Percentiles rank a stretch among this genome's conserved stretches.
phyloP scores from a whole-genome alignment of 371 early-diverging fungal genomes.

The Entomophthora muscae region DNA sequence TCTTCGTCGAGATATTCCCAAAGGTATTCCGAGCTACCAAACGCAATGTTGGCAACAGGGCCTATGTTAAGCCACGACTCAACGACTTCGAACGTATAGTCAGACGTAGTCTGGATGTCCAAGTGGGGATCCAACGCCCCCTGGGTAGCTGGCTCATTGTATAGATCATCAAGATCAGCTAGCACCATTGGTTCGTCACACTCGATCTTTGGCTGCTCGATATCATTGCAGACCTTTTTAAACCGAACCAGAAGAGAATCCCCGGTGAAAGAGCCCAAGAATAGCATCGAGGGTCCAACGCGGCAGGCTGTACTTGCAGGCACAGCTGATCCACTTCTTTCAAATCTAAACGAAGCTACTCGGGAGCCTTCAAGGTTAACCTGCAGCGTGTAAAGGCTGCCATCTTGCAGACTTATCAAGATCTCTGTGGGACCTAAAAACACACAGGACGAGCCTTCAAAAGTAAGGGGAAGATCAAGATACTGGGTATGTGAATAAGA shows the following conservation, averaged over 20 bases:
- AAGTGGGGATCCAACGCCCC: neutral
- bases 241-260: slow-evolving; percentile 65
- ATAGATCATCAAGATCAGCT: slow-evolving; percentile 1
- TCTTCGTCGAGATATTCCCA: slow-evolving; percentile 5
- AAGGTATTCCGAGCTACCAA: slow-evolving; percentile 5
- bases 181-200: neutral
- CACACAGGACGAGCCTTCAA: slow-evolving; percentile 36
- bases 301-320: slow-evolving; percentile 12
- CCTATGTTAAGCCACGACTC: neutral
- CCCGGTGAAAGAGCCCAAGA: slow-evolving; percentile 60
- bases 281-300: slow-evolving; percentile 41
- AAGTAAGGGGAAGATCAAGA: slow-evolving; percentile 16
- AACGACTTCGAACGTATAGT: neutral
- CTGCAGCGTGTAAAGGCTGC: slow-evolving; percentile 48
- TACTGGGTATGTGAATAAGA: neutral
- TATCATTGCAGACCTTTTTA: neutral
- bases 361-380: slow-evolving; percentile 40
- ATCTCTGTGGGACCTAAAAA: slow-evolving; percentile 28
- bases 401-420: slow-evolving; percentile 37
- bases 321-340: neutral
- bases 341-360: neutral
- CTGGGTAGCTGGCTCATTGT: neutral
- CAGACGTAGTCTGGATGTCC: neutral
- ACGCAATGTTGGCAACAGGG: neutral
- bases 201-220: neutral